Percentiles rank a stretch among this genome's conserved stretches.
phyloP scores from a whole-genome alignment of 1,284 basidiomycete genomes.

The Moniliella sp. region DNA sequence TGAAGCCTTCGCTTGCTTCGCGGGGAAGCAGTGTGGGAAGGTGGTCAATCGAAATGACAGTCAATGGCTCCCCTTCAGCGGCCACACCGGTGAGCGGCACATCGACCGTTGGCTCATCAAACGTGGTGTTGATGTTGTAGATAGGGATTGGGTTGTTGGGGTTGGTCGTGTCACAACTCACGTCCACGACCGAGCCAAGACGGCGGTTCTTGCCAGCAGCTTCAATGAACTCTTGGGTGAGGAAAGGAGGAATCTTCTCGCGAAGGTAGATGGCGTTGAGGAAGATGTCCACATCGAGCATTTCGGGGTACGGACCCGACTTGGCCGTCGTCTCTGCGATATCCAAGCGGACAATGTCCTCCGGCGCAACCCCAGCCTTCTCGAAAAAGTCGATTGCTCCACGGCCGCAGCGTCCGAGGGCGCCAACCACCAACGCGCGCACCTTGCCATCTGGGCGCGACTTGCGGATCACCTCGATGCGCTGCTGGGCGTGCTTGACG shows the following conservation, averaged over 20 bases:
- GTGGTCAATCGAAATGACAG: slow-evolving; percentile 90
- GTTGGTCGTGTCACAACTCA: slow-evolving; percentile 97
- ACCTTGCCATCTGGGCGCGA: slow-evolving; percentile 44
- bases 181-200: slow-evolving; percentile 74
- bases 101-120: slow-evolving; percentile 72
- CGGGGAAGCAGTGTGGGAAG: slow-evolving; percentile 82
- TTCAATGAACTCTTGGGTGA: slow-evolving; percentile 53
- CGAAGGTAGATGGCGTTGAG: slow-evolving; percentile 98
- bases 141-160: slow-evolving; percentile 95
- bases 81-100: slow-evolving; percentile 38
- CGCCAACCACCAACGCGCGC: slow-evolving; percentile 81
- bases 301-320: slow-evolving; percentile 85
- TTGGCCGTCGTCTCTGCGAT: slow-evolving; percentile 73
- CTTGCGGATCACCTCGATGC: slow-evolving; percentile 41
- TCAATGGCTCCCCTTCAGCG: slow-evolving; percentile 37
- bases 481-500: slow-evolving; percentile 37
- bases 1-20: slow-evolving; percentile 92
- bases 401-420: slow-evolving; percentile 80
- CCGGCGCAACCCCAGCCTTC: slow-evolving; percentile 57
- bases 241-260: slow-evolving; percentile 65
- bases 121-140: slow-evolving; percentile 85
- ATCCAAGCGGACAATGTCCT: slow-evolving; percentile 94
- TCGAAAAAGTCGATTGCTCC: slow-evolving; percentile 84
- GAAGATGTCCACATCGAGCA: slow-evolving; percentile 90
- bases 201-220: slow-evolving; percentile 50